Percentiles rank a stretch among this genome's conserved stretches.
phyloP scores from a whole-genome alignment of 495 filamentous ascomycete species.

The Neurospora sp. region DNA sequence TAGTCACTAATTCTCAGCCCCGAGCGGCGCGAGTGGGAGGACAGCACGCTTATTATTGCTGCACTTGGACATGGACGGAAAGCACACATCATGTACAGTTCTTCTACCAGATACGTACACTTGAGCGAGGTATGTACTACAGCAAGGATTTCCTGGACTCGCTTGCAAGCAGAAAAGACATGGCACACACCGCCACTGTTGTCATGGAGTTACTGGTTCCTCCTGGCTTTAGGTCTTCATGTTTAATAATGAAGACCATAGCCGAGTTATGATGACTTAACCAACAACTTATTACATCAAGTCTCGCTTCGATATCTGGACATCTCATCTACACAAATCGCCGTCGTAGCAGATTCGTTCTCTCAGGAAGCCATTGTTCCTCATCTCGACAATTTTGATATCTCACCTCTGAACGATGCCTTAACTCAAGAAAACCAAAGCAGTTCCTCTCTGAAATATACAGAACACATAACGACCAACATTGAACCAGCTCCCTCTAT shows the following conservation, averaged over 20 bases:
- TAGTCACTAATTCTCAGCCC: background rate
- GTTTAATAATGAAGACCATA: background rate
- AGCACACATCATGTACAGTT: background rate
- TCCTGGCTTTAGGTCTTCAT: background rate
- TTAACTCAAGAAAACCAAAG: too few species aligned
- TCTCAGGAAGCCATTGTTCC: background rate
- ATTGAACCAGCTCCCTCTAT: too few species aligned
- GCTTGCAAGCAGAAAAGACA: background rate
- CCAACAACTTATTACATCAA: background rate
- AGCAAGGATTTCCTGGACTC: background rate
- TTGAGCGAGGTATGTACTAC: background rate
- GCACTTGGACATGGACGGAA: background rate
- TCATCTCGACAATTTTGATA: too few species aligned
- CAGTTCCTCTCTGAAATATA: too few species aligned
- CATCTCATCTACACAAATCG: background rate
- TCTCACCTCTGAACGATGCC: too few species aligned
- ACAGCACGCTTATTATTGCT: background rate
- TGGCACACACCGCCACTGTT: background rate
- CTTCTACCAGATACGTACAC: background rate
- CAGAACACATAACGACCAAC: too few species aligned
- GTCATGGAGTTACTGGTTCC: background rate
- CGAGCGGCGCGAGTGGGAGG: background rate
- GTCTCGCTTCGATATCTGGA: background rate
- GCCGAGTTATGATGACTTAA: background rate
- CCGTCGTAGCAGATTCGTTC: background rate